Evolutionary conservation across 1,284 basidiomycete genomes (phyloP).

Genomic region (Butyriboletus appendiculatus): DNA sequence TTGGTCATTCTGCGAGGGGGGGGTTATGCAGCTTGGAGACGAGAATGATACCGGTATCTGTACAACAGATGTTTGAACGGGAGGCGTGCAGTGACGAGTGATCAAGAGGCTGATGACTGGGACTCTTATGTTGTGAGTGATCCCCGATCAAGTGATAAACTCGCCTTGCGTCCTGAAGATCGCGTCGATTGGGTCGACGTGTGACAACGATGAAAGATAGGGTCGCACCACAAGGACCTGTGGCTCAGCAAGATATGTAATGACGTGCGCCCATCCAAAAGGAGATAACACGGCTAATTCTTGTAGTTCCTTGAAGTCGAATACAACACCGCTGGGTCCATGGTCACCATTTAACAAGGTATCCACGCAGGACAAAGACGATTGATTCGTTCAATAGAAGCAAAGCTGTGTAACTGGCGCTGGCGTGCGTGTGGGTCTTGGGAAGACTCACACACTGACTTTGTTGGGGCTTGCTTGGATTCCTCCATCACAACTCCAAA

Average conservation of each 20-base stretch:
- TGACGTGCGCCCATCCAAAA: neutral
- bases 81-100: neutral
- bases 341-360: neutral
- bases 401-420: too few relatives aligned
- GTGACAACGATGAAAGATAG: neutral
- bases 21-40: neutral
- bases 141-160: neutral
- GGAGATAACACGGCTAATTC: neutral
- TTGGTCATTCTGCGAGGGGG: slow-evolving; percentile 6
- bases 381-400: neutral
- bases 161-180: neutral
- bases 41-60: neutral
- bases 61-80: neutral
- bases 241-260: neutral
- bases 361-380: neutral
- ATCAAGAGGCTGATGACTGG: neutral
- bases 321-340: neutral
- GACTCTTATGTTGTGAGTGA: neutral
- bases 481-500: slow-evolving; percentile 23
- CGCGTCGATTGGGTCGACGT: neutral
- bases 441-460: too few relatives aligned
- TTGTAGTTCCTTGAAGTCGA: neutral
- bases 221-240: neutral
- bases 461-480: too few relatives aligned
- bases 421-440: too few relatives aligned